phyloP scores from a whole-genome alignment of 805 yeast species.

The Saccharomyces paradoxus region DNA sequence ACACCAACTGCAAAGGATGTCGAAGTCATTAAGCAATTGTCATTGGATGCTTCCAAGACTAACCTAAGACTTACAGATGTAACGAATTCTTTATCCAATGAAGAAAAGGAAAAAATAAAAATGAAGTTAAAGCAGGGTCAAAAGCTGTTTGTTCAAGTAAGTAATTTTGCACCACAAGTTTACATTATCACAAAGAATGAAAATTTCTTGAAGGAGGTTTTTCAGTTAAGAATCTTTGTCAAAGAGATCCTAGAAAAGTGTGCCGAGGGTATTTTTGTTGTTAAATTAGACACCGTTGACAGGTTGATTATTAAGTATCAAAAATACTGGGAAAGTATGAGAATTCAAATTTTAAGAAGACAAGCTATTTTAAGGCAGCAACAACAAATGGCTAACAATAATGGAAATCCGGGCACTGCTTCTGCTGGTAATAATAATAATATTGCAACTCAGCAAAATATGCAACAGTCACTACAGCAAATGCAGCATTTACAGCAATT shows the following conservation, averaged over 20 bases:
- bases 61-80: constrained; percentile 61
- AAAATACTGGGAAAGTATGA: constrained; percentile 65
- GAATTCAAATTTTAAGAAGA: constrained; percentile 44
- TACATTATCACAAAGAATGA: constrained; percentile 66
- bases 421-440: constrained; percentile 3
- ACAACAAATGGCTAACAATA: constrained; percentile 16
- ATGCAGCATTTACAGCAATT: constrained; percentile 23
- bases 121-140: constrained; percentile 40
- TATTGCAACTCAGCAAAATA: constrained; percentile 17
- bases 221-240: constrained; percentile 73
- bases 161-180: constrained; percentile 70
- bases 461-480: constrained; percentile 24
- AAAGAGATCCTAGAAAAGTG: constrained; percentile 66
- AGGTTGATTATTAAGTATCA: constrained; percentile 66
- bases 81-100: constrained; percentile 50
- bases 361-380: constrained; percentile 34
- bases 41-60: constrained; percentile 60
- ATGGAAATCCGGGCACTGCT: neutral
- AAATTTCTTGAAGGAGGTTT: constrained; percentile 66
- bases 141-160: constrained; percentile 59
- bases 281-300: constrained; percentile 63
- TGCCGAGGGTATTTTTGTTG: constrained; percentile 55
- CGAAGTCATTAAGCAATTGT: constrained; percentile 50
- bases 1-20: constrained; percentile 53
- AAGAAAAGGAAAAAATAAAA: constrained; percentile 55